A percentile compares a stretch with the other conserved stretches of the same genome.
Conservation (phyloP, 2,329 filamentous ascomycete species). For the Clonostachys rhizophaga region DNA sequence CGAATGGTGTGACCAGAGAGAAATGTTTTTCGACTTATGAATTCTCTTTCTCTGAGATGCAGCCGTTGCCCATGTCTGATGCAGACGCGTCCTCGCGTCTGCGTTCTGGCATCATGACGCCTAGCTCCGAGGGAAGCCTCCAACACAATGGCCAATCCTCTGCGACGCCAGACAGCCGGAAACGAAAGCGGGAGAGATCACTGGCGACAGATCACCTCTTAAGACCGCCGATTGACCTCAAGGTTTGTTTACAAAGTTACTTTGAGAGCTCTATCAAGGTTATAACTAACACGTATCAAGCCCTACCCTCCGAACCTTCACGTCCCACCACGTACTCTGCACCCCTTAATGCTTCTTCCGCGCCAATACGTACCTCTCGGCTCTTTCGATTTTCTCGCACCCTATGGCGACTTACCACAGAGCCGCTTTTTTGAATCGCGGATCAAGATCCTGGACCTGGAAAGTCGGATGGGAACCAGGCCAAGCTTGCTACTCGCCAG, state of each 20-base stretch:
- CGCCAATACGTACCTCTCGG: slow-evolving; percentile 58
- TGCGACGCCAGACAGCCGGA: slow-evolving; percentile 14
- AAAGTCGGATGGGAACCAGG: slow-evolving; percentile 49
- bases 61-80: slow-evolving; percentile 6
- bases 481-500: slow-evolving; percentile 58
- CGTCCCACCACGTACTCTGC: slow-evolving; percentile 47
- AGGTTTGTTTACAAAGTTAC: slow-evolving; percentile 26
- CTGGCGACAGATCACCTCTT: slow-evolving; percentile 46
- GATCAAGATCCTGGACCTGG: slow-evolving; percentile 59
- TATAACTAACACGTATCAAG: slow-evolving; percentile 6
- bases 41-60: neutral
- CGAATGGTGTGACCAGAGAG: neutral
- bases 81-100: slow-evolving; percentile 44
- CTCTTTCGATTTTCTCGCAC: slow-evolving; percentile 50
- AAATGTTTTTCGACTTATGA: neutral
- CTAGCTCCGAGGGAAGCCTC: slow-evolving; percentile 30
- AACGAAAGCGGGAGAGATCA: slow-evolving; percentile 27
- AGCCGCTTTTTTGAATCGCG: slow-evolving; percentile 56
- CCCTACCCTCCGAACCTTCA: slow-evolving; percentile 45
- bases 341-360: slow-evolving; percentile 58
- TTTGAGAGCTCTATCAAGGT: neutral
- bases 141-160: slow-evolving; percentile 22
- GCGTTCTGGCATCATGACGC: slow-evolving; percentile 32
- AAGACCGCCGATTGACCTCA: slow-evolving; percentile 44
- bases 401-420: slow-evolving; percentile 42